These are phyloP conservation scores for Pelagophyceae sp. DNA, from an alignment of 352 stramenopile species.

Conservation along the genomic window DNA sequence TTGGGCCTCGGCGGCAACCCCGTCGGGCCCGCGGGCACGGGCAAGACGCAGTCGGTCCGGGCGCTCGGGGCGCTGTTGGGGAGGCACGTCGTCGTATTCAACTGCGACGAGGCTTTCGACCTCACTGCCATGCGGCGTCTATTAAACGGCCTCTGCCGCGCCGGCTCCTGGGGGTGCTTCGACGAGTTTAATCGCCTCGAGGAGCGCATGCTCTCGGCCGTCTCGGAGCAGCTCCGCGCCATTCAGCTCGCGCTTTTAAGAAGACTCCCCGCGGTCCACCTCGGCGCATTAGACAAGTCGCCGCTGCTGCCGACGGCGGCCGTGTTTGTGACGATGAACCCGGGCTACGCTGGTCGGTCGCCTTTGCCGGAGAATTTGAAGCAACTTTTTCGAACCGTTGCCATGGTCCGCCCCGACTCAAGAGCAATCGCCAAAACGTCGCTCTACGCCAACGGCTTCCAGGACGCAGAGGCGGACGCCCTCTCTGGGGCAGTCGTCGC, in stretches of 20 bases:
- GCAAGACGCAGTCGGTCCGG: constrained; percentile 99
- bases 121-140: constrained; percentile 99
- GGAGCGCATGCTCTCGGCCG: constrained; percentile 96
- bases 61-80: constrained; percentile 94
- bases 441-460: constrained; percentile 98
- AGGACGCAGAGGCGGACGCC: constrained; percentile 77
- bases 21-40: constrained; percentile 96
- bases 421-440: constrained; percentile 99
- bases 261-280: constrained; percentile 34
- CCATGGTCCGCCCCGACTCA: constrained; percentile 98
- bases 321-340: constrained; percentile 99
- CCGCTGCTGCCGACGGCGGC: constrained; percentile 89
- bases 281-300: constrained; percentile 62
- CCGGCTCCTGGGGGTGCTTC: constrained; percentile 98
- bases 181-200: constrained; percentile 99
- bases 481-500: constrained; percentile 93
- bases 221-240: constrained; percentile 98
- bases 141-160: constrained; percentile 98
- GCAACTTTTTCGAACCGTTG: constrained; percentile 97
- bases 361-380: constrained; percentile 83
- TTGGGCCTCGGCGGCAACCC: constrained; percentile 97
- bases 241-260: constrained; percentile 94
- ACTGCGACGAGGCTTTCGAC: constrained; percentile 99
- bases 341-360: constrained; percentile 94
- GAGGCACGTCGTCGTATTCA: constrained; percentile 99